These are phyloP conservation scores for Plectosphaerella sp. DNA, from an alignment of 2,329 filamentous ascomycete genomes.

Conservation along the genomic window DNA sequence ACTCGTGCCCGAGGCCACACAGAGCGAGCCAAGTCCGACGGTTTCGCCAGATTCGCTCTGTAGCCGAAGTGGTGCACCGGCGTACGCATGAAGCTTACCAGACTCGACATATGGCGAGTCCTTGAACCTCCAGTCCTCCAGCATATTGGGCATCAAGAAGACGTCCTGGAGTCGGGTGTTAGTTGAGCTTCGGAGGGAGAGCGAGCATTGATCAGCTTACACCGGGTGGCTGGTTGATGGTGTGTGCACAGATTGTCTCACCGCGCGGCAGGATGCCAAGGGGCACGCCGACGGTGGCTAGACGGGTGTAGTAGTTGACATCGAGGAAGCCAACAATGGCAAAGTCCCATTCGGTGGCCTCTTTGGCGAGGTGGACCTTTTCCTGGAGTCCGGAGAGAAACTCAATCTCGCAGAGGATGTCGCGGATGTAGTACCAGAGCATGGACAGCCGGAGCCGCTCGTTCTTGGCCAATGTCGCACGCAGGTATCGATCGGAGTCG, in stretches of 20 bases:
- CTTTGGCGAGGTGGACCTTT: conserved; percentile 32
- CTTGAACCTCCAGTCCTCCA: conserved; percentile 37
- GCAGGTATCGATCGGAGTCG: conserved; percentile 14
- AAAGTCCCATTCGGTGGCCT: conserved; percentile 39
- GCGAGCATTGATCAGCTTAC: conserved; percentile 13
- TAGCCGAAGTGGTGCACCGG: conserved; percentile 32
- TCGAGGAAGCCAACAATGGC: conserved; percentile 39
- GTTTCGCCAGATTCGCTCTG: conserved; percentile 32
- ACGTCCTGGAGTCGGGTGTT: conserved; percentile 19
- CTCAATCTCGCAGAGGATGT: conserved; percentile 31
- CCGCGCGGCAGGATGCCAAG: conserved; percentile 36
- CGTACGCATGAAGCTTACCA: conserved; percentile 34
- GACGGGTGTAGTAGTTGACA: conserved; percentile 34
- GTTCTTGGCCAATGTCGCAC: conserved; percentile 18
- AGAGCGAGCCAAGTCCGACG: conserved; percentile 35
- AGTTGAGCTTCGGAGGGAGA: not conserved
- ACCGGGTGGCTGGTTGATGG: conserved; percentile 27
- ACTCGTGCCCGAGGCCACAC: conserved; percentile 31
- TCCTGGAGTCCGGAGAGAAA: conserved; percentile 35
- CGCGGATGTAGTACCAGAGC: conserved; percentile 39
- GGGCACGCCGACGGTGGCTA: conserved; percentile 35
- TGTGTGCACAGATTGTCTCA: conserved; percentile 40
- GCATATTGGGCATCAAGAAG: conserved; percentile 35
- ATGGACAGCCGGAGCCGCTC: conserved; percentile 24
- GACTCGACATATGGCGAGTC: conserved; percentile 32